Percentiles rank a stretch among this genome's conserved stretches.
Evolutionary conservation across 441 rosid species (phyloP).

Genomic region (Metrosideros polymorpha): DNA sequence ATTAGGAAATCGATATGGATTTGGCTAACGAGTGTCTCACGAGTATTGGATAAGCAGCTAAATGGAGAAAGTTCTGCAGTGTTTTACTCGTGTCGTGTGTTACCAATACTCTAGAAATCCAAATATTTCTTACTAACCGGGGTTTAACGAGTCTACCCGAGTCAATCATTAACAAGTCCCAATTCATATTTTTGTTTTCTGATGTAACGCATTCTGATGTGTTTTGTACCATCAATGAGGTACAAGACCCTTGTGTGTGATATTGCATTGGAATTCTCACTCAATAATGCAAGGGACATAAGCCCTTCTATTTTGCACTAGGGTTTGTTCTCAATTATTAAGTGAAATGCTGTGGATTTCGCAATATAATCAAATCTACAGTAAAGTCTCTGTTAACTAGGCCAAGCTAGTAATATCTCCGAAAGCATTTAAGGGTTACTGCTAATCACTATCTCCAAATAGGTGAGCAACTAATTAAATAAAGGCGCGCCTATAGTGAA

Average conservation of each 20-base stretch:
- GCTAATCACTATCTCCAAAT: not conserved
- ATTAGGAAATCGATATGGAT: not conserved
- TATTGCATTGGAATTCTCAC: too few species aligned
- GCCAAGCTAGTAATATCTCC: not conserved
- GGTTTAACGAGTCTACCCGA: too few species aligned
- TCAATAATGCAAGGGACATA: too few species aligned
- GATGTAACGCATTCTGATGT: too few species aligned
- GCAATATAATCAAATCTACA: not conserved
- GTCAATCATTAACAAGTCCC: too few species aligned
- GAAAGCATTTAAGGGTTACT: not conserved
- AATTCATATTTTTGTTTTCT: too few species aligned
- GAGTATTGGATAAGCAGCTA: not conserved
- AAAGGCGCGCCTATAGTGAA: too few species aligned
- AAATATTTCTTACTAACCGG: too few species aligned
- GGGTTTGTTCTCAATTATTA: not conserved
- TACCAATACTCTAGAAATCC: too few species aligned
- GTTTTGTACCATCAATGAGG: too few species aligned
- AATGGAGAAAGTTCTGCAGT: not conserved
- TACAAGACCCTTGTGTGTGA: too few species aligned
- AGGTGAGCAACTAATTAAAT: not conserved
- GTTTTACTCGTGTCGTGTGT: not conserved
- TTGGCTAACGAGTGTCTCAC: accelerated
- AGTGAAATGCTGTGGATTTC: not conserved
- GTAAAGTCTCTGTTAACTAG: not conserved
- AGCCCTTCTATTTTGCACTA: too few species aligned